Base-by-base conservation (phyloP, 1,284 basidiomycete genomes). In the Meira miltonrushii region DNA sequence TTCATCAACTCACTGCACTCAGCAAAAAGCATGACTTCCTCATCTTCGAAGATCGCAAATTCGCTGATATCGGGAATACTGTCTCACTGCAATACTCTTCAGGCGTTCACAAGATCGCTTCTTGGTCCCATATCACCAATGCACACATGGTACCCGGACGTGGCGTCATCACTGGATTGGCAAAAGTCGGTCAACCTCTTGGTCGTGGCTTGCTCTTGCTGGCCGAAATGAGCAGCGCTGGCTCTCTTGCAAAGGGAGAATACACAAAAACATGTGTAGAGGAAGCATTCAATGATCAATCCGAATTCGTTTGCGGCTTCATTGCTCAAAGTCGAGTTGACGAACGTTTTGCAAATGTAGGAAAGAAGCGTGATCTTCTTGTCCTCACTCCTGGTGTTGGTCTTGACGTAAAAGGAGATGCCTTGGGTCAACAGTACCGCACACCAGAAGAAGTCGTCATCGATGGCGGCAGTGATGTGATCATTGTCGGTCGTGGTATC, bases 11-110 rank as follows among this genome's bases (percentile, higher is more conserved):
- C 44, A 82, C 86, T 60, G 81, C 81, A 49, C 84, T 98, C 11
- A 87, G 88, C 74, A 76, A 81, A 51, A 87, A 89, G 79, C 87
- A 95, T 69, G 90, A 97, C 74, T 98, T 98, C 80, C 79, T 96
- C 59, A 94, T 97, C 75, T 99, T 98, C 69, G 94, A 98, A 81
- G 95, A 99, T 81, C 84, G 95, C 68, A 99, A 99, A 80, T 99
- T 99, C 75, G 95, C 95, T 21, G 95, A 99, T 80, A 98, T 99
- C 64, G 94, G 94, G 44, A 97, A 97, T 81, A 98, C 95, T 1
- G 95, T 97, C 62, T 86, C 87, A 6, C 82, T 96, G 33, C 95
- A 99, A 79, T 99, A 99, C 81, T 88, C 89, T 1, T 85, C 88
- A 23, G 95, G 95, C 33, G 85, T 95, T 12, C 89, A 97, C 82